These are phyloP conservation scores for Lactarius quietus DNA, from an alignment of 768 basidiomycete species.

Conservation along the genomic window DNA sequence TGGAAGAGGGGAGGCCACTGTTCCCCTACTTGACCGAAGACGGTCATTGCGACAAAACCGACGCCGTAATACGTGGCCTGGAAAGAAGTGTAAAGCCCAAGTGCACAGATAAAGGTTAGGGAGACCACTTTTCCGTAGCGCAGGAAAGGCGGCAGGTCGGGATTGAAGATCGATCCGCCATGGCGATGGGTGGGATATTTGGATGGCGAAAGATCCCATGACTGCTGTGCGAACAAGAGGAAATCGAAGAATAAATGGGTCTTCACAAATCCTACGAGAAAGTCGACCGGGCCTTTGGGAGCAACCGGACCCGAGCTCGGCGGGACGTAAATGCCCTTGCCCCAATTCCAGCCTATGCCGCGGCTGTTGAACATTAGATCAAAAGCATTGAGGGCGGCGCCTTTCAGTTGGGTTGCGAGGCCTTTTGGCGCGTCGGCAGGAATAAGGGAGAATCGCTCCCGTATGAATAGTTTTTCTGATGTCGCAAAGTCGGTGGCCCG, in stretches of 20 bases:
- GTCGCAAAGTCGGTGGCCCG: constrained; percentile 19
- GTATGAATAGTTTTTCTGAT: constrained; percentile 16
- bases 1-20: constrained; percentile 66
- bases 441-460: constrained; percentile 19
- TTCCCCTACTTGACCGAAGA: constrained; percentile 28
- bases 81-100: constrained; percentile 22
- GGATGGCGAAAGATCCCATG: constrained; percentile 37
- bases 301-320: constrained; percentile 43
- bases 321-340: constrained; percentile 32
- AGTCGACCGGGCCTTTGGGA: constrained; percentile 34
- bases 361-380: constrained; percentile 52
- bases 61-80: constrained; percentile 18
- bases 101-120: constrained; percentile 26
- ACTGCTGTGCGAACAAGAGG: constrained; percentile 23
- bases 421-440: constrained; percentile 10
- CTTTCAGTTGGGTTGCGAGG: constrained; percentile 10
- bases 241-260: constrained; percentile 46
- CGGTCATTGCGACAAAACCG: constrained; percentile 15
- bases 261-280: constrained; percentile 43
- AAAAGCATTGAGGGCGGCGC: constrained; percentile 36
- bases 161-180: constrained; percentile 40
- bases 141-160: constrained; percentile 32
- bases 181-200: constrained; percentile 27
- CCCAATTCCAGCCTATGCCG: constrained; percentile 62
- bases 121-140: constrained; percentile 31